Evolutionary conservation across 2,329 filamentous ascomycete species (phyloP).

Genomic region (Scortechinia acanthostroma): DNA sequence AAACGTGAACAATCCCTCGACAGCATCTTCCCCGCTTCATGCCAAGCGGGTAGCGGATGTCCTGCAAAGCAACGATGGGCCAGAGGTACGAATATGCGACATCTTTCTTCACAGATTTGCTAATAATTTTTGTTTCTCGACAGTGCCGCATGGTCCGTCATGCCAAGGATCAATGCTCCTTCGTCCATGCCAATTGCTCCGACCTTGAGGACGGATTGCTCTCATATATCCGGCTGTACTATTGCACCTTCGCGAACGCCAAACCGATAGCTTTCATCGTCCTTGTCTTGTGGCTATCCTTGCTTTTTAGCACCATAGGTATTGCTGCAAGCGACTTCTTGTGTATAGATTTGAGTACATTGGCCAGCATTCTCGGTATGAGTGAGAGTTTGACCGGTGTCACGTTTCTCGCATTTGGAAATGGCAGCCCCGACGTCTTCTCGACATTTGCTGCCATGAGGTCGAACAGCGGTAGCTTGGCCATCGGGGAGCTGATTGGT

Average conservation of each 20-base stretch:
- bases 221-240: slow-evolving; percentile 84
- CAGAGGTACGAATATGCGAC: too few species aligned
- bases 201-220: slow-evolving; percentile 87
- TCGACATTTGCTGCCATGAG: slow-evolving; percentile 97
- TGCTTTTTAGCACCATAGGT: slow-evolving; percentile 93
- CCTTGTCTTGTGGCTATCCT: slow-evolving; percentile 73
- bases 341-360: slow-evolving; percentile 91
- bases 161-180: slow-evolving; percentile 76
- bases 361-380: slow-evolving; percentile 80
- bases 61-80: too few species aligned
- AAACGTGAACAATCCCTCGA: too few species aligned
- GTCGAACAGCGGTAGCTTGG: slow-evolving; percentile 93
- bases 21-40: too few species aligned
- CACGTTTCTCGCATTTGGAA: slow-evolving; percentile 92
- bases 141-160: slow-evolving; percentile 76
- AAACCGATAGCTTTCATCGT: slow-evolving; percentile 74
- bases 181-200: slow-evolving; percentile 72
- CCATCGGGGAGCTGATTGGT: slow-evolving; percentile 88
- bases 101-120: too few species aligned
- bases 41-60: too few species aligned
- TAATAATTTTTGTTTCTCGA: slow-evolving; percentile 6
- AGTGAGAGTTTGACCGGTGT: slow-evolving; percentile 95
- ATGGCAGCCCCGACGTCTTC: slow-evolving; percentile 96
- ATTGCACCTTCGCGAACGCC: slow-evolving; percentile 65
- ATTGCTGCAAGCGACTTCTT: slow-evolving; percentile 98